Conservation (phyloP, 2,329 filamentous ascomycete genomes). For the Aureobasidium subglaciale region DNA sequence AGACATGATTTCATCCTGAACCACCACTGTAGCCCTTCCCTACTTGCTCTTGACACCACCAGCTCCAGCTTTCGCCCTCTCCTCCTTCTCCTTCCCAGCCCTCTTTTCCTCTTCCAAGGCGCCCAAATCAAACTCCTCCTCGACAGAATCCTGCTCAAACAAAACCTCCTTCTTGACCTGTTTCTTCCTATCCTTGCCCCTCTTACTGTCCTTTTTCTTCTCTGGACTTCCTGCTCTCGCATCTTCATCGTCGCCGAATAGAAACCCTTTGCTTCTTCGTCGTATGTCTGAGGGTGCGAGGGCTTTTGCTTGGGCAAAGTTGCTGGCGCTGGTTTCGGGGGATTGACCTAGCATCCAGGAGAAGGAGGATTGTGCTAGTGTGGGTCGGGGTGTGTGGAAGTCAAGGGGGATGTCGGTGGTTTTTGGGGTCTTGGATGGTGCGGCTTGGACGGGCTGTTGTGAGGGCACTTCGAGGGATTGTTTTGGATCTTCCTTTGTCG, state of each 20-base stretch:
- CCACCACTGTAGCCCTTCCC: background rate
- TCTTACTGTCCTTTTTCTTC: constrained; percentile 12
- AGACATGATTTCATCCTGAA: background rate
- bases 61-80: background rate
- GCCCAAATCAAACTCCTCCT: constrained; percentile 17
- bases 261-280: constrained; percentile 18
- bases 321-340: constrained; percentile 10
- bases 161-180: constrained; percentile 5
- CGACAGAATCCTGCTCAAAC: constrained; percentile 9
- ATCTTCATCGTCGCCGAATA: constrained; percentile 20
- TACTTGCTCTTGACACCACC: background rate
- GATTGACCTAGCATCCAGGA: constrained; percentile 62
- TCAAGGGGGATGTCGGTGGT: background rate
- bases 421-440: background rate
- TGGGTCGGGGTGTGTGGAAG: constrained; percentile 35
- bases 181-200: constrained; percentile 4
- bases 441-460: background rate
- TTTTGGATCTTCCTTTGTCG: background rate
- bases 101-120: constrained; percentile 15
- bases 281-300: constrained; percentile 18
- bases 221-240: constrained; percentile 12
- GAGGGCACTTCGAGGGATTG: constrained; percentile 16
- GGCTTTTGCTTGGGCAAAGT: constrained; percentile 10
- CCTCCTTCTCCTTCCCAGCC: background rate
- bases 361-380: constrained; percentile 66